Conservation (phyloP, 371 early-diverging fungal species). For the Globomyces sp. region DNA sequence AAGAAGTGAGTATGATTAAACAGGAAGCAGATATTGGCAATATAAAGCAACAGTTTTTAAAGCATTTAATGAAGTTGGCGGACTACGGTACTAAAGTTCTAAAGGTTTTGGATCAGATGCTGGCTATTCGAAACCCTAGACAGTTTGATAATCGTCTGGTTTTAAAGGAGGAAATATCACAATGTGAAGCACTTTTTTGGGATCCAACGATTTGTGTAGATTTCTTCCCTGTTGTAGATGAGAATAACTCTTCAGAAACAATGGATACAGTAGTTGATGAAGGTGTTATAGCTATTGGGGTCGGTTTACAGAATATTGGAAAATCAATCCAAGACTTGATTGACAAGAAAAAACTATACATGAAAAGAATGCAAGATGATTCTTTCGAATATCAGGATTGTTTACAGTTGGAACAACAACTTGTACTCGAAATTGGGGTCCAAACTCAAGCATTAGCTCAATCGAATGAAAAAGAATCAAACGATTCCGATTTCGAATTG, state of each 20-base stretch:
- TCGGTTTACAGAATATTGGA: conserved; percentile 8
- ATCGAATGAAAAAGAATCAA: not conserved
- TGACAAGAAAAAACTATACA: not conserved
- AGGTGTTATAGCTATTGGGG: conserved; percentile 13
- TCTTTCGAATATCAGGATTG: conserved; percentile 12
- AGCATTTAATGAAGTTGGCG: conserved; percentile 33
- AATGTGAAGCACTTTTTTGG: not conserved
- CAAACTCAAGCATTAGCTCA: conserved; percentile 9
- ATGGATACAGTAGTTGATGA: conserved; percentile 2
- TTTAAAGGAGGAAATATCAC: conserved; percentile 3
- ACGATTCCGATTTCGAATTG: conserved; percentile 8
- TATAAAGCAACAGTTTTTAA: conserved; percentile 20
- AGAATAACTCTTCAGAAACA: not conserved
- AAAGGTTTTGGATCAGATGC: conserved; percentile 30
- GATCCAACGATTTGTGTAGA: not conserved
- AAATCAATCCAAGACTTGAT: not conserved
- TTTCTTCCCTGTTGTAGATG: not conserved
- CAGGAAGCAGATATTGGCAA: conserved; percentile 12
- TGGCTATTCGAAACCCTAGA: conserved; percentile 30
- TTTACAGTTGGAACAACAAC: not conserved
- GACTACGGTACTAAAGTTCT: conserved; percentile 18
- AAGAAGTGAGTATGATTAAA: conserved; percentile 32
- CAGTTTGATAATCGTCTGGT: not conserved
- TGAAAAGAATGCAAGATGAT: not conserved
- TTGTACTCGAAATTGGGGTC: conserved; percentile 13